Conservation (phyloP, 148 eudicot species). For the Oxyria digyna region DNA sequence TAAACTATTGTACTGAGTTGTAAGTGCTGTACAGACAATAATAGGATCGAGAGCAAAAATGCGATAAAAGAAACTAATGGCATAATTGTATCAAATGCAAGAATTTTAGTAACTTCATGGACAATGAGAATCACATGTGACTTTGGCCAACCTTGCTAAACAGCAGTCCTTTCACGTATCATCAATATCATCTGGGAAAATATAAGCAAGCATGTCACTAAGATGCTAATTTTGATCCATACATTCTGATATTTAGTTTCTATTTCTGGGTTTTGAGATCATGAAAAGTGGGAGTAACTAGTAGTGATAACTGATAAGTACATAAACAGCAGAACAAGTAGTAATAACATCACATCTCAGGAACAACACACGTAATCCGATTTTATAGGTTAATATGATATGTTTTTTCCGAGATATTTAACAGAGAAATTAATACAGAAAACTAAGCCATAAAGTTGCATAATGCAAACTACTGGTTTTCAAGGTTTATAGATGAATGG, state of each 20-base stretch:
- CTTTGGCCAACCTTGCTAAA: constrained; percentile 36
- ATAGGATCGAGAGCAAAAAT: background rate
- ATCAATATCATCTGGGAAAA: constrained; percentile 89
- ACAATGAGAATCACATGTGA: constrained; percentile 20
- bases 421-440: background rate
- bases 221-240: constrained; percentile 16
- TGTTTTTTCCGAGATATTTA: background rate
- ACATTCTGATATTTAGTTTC: constrained; percentile 8
- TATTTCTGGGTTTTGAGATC: background rate
- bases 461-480: background rate
- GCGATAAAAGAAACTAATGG: background rate
- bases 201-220: constrained; percentile 49
- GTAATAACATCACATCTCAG: background rate
- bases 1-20: background rate
- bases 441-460: background rate
- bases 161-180: constrained; percentile 71
- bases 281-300: background rate
- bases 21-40: background rate
- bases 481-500: background rate
- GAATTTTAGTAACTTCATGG: background rate
- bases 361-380: background rate
- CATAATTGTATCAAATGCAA: background rate
- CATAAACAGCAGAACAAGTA: background rate
- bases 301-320: background rate
- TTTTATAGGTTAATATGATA: background rate